Evolutionary conservation across 176 grass and related monocot genomes (phyloP).

Genomic region (Paspalum vaginatum): DNA sequence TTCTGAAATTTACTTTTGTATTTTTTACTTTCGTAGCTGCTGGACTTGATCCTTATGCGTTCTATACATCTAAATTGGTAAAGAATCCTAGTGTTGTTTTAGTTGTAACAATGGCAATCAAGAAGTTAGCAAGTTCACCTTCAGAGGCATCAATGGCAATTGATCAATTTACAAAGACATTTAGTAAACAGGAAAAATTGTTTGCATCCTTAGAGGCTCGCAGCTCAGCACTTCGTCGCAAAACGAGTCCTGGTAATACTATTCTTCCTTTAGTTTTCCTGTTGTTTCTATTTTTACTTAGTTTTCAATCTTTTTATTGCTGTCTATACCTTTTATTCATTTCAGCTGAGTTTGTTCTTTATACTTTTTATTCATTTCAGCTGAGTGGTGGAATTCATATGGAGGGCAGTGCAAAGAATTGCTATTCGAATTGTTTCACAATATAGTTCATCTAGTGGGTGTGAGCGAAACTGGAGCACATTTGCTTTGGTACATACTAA

Average conservation of each 20-base stretch:
- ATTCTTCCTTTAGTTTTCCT: neutral
- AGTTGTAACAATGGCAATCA: constrained; percentile 19
- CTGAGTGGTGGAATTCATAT: constrained; percentile 5
- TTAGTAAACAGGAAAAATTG: neutral
- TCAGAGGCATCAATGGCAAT: constrained; percentile 2
- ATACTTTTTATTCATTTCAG: neutral
- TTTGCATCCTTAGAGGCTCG: constrained; percentile 18
- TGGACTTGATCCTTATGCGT: constrained; percentile 24
- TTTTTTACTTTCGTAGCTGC: no score
- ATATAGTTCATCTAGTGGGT: constrained; percentile 8
- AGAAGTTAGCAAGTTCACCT: constrained; percentile 38
- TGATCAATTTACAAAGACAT: no score
- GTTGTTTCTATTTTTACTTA: neutral
- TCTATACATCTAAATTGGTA: constrained; percentile 11
- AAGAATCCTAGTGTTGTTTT: neutral
- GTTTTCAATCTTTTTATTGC: no score
- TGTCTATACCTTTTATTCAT: neutral
- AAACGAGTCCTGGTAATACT: neutral
- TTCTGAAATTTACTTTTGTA: no score
- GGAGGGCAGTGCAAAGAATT: neutral
- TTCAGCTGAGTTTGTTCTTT: neutral
- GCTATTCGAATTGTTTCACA: neutral
- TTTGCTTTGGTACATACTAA: constrained; percentile 31
- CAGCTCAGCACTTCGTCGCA: neutral
- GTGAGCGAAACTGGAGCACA: constrained; percentile 27